phyloP scores from a whole-genome alignment of 1,284 basidiomycete species.

The Wallemia hederae region DNA sequence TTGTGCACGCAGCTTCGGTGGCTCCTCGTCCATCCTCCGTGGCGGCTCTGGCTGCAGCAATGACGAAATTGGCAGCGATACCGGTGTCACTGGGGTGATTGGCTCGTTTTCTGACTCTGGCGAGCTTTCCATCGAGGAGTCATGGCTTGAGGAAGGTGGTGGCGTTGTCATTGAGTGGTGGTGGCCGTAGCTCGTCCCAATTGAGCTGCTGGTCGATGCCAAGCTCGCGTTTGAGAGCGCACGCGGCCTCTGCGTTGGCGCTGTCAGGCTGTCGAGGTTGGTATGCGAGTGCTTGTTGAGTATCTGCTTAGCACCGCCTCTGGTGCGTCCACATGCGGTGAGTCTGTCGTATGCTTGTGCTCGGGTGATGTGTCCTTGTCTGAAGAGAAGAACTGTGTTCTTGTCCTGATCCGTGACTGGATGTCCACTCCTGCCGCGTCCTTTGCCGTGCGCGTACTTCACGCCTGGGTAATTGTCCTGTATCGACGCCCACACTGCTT shows the following conservation, averaged over 20 bases:
- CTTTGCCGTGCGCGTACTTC: neutral
- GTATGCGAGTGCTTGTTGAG: neutral
- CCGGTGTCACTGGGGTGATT: neutral
- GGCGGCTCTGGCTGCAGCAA: neutral
- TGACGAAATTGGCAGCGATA: neutral
- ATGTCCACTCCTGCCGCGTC: neutral
- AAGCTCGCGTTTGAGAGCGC: neutral
- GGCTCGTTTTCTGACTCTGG: too few species aligned
- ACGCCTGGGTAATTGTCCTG: neutral
- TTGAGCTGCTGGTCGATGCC: neutral
- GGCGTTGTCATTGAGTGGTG: neutral
- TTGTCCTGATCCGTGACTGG: neutral
- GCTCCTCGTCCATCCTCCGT: neutral
- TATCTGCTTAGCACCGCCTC: slow-evolving; percentile 3
- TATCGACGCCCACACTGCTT: neutral
- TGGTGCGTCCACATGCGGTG: slow-evolving; percentile 3
- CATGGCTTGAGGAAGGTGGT: neutral
- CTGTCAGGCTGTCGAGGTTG: neutral
- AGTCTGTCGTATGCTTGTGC: neutral
- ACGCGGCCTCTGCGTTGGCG: neutral
- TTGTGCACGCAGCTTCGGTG: neutral
- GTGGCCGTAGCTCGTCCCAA: neutral
- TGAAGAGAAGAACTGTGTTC: neutral
- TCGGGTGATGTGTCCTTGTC: neutral
- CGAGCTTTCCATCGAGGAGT: too few species aligned